Evolutionary conservation across 2,329 filamentous ascomycete species (phyloP).

Genomic region (Leptographium wingfieldii): DNA sequence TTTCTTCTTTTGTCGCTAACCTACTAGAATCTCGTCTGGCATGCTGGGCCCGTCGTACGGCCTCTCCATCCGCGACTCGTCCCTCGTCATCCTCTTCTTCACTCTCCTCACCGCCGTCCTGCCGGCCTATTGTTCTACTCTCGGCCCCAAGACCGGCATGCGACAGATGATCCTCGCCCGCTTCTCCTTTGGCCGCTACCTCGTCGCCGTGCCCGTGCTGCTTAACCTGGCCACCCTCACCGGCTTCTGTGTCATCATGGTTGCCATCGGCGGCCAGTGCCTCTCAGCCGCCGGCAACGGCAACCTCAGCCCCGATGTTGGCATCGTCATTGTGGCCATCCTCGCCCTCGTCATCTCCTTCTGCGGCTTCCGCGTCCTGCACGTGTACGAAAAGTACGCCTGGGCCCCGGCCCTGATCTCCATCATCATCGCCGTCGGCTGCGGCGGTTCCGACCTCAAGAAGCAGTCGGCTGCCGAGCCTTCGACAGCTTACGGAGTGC

Average conservation of each 20-base stretch:
- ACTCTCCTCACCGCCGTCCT: conserved; percentile 39
- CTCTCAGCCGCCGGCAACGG: conserved; percentile 39
- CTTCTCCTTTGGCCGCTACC: conserved; percentile 48
- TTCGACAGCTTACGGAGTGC: conserved; percentile 19
- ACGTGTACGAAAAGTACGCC: conserved; percentile 12
- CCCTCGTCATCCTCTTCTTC: conserved; percentile 52
- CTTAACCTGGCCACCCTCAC: conserved; percentile 50
- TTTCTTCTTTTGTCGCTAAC: background rate
- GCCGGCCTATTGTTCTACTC: conserved; percentile 43
- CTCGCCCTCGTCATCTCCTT: conserved; percentile 12
- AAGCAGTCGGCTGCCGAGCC: conserved; percentile 19
- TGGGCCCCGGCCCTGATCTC: conserved; percentile 12
- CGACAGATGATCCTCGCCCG: conserved; percentile 54
- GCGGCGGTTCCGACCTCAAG: conserved; percentile 8
- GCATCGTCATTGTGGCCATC: conserved; percentile 41
- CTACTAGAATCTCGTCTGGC: conserved; percentile 40
- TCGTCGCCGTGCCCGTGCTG: conserved; percentile 45
- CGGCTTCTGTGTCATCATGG: conserved; percentile 51
- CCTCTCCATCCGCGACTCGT: conserved; percentile 40
- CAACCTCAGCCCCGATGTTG: conserved; percentile 36
- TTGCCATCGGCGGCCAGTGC: conserved; percentile 47
- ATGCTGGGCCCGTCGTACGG: conserved; percentile 45
- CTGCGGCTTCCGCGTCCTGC: conserved; percentile 12
- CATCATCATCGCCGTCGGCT: conserved; percentile 10
- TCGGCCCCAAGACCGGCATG: conserved; percentile 51